Evolutionary conservation across 192 early-diverging fungal species (phyloP).

Genomic region (Umbelopsis sp.): DNA sequence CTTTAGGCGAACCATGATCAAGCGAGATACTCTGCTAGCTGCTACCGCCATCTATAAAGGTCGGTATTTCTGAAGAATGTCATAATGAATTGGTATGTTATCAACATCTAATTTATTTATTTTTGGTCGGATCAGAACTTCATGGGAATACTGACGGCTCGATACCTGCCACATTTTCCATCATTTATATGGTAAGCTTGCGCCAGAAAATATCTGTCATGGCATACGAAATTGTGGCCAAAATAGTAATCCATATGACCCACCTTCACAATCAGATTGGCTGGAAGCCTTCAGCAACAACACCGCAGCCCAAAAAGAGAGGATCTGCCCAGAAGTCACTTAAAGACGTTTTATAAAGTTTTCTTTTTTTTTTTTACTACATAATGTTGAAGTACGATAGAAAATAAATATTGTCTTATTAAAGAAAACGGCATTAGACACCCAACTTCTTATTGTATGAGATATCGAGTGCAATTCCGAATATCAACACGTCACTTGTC

Average conservation of each 20-base stretch:
- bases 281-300: slow-evolving; percentile 88
- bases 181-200: slow-evolving; percentile 57
- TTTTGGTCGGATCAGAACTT: slow-evolving; percentile 59
- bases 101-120: neutral
- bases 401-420: neutral
- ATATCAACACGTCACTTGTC: too few relatives aligned
- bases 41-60: slow-evolving; percentile 87
- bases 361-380: neutral
- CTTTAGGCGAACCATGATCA: slow-evolving; percentile 63
- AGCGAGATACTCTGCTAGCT: slow-evolving; percentile 83
- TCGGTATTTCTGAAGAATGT: slow-evolving; percentile 37
- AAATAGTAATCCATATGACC: slow-evolving; percentile 33
- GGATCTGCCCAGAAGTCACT: slow-evolving; percentile 82
- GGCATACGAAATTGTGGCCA: neutral
- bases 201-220: neutral
- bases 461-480: too few relatives aligned
- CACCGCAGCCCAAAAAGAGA: slow-evolving; percentile 79
- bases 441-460: too few relatives aligned
- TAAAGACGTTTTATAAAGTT: slow-evolving; percentile 60
- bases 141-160: slow-evolving; percentile 87
- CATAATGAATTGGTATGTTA: too few relatives aligned
- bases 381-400: neutral
- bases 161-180: slow-evolving; percentile 94
- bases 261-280: slow-evolving; percentile 65
- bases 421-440: too few relatives aligned